Base-by-base conservation (phyloP, 1,139 yeast species). In the Suhomyces panamericanus region DNA sequence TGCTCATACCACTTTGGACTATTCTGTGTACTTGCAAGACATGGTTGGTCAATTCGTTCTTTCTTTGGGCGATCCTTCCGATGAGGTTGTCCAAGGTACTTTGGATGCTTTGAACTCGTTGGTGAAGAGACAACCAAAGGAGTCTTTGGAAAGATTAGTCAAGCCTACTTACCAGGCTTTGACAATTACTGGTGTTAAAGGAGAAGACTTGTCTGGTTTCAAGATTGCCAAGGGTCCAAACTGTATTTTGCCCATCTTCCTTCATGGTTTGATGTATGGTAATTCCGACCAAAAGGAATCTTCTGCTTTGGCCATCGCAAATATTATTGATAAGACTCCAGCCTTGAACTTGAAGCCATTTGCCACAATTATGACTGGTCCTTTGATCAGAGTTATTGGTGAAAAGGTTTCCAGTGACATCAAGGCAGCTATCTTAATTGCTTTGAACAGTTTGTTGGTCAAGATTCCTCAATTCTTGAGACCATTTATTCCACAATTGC, bases 201-300 rank as follows among this genome's bases (percentile, higher is more conserved):
- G 85, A 1, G 77, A 77, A 55, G 90, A 85, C 39, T 67, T 89
- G 47, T 81, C 87, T 26, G 97, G 90, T 0, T 88, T 91, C 66
- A 66, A 78, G 29, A 69, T 85, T 45, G 95, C 96, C 54, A 85
- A 78, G 66, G 98, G 98, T 40, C 95, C 97, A 50, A 83, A 80
- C 62, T 85, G 96, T 67, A 69, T 95, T 36, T 74, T 95, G 55
- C 99, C 99, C 24, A 81, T 95, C 44, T 93, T 95, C 72, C 73
- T 90, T 56, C 97, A 93, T 64, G 99, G 98, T 49, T 79, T 95
- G 57, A 88, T 93, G 95, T 89, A 90, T 66, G 99, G 99, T 54
- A 80, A 80, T 43, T 75, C 83, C 49, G 93, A 85, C 40, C 93
- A 87, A 60, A 84, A 91, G 66, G 98, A 91, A 64, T 70, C 75